Evolutionary conservation across 768 basidiomycete species (phyloP).

Genomic region (Jaapia argillacea): DNA sequence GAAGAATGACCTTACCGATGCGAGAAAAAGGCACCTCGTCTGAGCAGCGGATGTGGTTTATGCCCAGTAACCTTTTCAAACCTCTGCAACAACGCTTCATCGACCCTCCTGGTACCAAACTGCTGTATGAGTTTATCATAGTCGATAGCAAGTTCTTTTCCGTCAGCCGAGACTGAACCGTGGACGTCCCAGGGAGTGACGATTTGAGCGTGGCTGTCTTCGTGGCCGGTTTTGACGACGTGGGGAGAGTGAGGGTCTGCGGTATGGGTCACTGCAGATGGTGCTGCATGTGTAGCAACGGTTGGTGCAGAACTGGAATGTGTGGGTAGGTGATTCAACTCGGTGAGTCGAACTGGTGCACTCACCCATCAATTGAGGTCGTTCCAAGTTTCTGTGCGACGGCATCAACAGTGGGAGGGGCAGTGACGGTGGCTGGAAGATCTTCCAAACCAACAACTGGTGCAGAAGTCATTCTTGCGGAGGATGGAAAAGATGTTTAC

Average conservation of each 20-base stretch:
- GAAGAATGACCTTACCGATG: constrained; percentile 90
- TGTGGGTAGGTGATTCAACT: neutral
- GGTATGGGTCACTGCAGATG: neutral
- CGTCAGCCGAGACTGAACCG: constrained; percentile 79
- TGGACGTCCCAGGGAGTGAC: constrained; percentile 99
- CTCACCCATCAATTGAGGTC: neutral
- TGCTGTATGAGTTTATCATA: constrained; percentile 93
- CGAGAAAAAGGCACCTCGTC: constrained; percentile 95
- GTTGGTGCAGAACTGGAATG: neutral
- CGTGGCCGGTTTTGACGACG: neutral
- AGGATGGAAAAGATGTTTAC: too few relatives aligned
- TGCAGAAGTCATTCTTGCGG: too few relatives aligned
- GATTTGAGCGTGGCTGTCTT: constrained; percentile 47
- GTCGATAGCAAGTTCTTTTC: constrained; percentile 88
- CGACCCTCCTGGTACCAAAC: constrained; percentile 84
- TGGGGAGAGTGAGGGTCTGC: neutral
- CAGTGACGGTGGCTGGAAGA: too few relatives aligned
- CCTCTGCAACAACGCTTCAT: constrained; percentile 66
- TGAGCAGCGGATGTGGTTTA: constrained; percentile 77
- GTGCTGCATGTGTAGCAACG: too few relatives aligned
- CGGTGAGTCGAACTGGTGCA: neutral
- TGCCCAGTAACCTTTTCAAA: constrained; percentile 89
- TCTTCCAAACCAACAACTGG: too few relatives aligned
- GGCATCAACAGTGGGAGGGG: neutral
- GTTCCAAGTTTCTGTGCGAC: neutral